These are phyloP conservation scores for Russula olivacea DNA, from an alignment of 768 basidiomycete species.

Conservation along the genomic window DNA sequence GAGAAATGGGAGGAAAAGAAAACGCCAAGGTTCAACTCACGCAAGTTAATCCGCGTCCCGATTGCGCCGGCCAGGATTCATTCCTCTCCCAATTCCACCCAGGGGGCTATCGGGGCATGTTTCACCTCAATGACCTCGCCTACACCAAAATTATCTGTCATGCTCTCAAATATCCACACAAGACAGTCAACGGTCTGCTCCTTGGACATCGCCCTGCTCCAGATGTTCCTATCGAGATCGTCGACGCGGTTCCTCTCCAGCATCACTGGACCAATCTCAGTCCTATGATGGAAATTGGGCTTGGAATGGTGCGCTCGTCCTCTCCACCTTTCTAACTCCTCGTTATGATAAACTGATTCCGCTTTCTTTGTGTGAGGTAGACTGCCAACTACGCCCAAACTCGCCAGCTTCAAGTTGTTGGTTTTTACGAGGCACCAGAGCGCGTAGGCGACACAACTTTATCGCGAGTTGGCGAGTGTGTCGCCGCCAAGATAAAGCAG, in stretches of 20 bases:
- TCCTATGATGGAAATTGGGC: slow-evolving; percentile 82
- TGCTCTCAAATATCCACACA: slow-evolving; percentile 73
- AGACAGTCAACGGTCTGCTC: slow-evolving; percentile 72
- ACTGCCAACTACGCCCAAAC: slow-evolving; percentile 54
- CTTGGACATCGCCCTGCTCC: slow-evolving; percentile 42
- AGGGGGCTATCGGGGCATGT: neutral
- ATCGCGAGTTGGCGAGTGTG: slow-evolving; percentile 59
- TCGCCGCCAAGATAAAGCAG: slow-evolving; percentile 49
- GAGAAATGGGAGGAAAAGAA: too few species aligned
- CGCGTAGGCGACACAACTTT: slow-evolving; percentile 54
- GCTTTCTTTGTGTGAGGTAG: slow-evolving; percentile 33
- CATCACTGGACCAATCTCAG: slow-evolving; percentile 83
- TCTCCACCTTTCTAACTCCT: neutral
- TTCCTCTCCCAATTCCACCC: neutral
- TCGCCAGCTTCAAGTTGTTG: slow-evolving; percentile 50
- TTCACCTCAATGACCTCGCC: slow-evolving; percentile 53
- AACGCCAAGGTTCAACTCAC: too few species aligned
- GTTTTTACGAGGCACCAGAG: slow-evolving; percentile 73
- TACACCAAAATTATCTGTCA: slow-evolving; percentile 75
- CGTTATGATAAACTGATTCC: neutral
- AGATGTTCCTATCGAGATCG: slow-evolving; percentile 41
- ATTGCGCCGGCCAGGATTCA: neutral
- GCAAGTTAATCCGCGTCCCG: too few species aligned
- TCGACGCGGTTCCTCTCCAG: slow-evolving; percentile 68
- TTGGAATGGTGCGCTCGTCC: slow-evolving; percentile 56